A percentile compares a stretch with the other conserved stretches of the same genome.
These are phyloP conservation scores for Saturnispora besseyi DNA, from an alignment of 805 yeast genomes.

Conservation along the genomic window DNA sequence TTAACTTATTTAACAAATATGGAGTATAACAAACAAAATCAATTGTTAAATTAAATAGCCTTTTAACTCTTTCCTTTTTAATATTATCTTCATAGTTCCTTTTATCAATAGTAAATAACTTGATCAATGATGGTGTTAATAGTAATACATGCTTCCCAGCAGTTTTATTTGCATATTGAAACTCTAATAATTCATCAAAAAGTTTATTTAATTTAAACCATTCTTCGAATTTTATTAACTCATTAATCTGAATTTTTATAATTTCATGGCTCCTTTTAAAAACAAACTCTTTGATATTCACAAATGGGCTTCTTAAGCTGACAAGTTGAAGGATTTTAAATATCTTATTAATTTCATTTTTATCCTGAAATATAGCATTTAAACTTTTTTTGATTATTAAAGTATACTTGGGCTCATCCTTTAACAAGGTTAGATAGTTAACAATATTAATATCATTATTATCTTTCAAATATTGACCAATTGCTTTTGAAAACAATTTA, in stretches of 20 bases:
- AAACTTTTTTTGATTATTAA: background rate
- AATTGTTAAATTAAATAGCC: conserved; percentile 8
- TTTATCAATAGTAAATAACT: background rate
- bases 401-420: background rate
- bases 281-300: background rate
- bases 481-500: background rate
- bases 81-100: background rate
- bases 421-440: background rate
- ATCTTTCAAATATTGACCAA: background rate
- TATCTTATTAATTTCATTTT: background rate
- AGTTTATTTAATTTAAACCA: background rate
- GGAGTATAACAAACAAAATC: conserved; percentile 10
- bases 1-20: conserved; percentile 3
- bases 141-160: background rate
- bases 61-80: background rate
- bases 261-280: background rate
- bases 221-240: background rate
- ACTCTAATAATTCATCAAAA: background rate
- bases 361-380: background rate
- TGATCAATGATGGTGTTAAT: background rate
- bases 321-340: background rate
- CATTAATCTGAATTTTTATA: background rate
- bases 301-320: background rate
- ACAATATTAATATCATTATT: background rate
- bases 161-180: background rate